Evolutionary conservation across 768 basidiomycete species (phyloP), one percentile per base, ranked within the genome.

Genomic region (Suillus bovinus): DNA sequence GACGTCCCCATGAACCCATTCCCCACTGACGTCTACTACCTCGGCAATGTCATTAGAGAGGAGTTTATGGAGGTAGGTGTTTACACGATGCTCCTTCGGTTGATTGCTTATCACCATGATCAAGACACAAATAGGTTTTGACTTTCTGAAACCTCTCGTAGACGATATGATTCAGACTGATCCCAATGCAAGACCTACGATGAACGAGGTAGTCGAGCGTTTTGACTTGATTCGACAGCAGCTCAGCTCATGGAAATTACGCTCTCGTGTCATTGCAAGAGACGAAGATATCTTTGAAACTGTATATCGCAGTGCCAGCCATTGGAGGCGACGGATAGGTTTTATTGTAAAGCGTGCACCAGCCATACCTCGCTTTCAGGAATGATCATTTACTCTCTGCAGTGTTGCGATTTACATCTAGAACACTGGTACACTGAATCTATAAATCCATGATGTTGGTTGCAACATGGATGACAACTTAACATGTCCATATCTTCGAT

Each of bases 21-120:
- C 49, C 68, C 75, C 0, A 77, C 75, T 0, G 82, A 84, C 39
- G 70, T 83, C 4, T 83, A 80, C 63, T 77, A 76, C 36, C 63
- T 82, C 0, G 81, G 80, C 0, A 82, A 81, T 47, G 24, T 75
- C 13, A 71, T 80, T 8, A 68, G 61, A n/a, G 59, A 24, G 41
- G 67, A 76, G 20, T 77, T 81, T 56, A 17, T 75, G 0, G 55
- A 69, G 58, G 80, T 81, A 58, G 16, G 63, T 33, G 4, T 31
- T 38, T 9, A 2, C n/a, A 17, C 8, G 1, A 29, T 5, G 5
- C 24, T 8, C 5, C 17, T 13, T 24, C 17, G 6, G 6, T 36
- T 20, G 50, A 6, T 14, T 4, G 11, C 20, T 49, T 60, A 36
- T 53, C 1, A 33, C n/a, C 7, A 10, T 16, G 10, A 17, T n/a